These are phyloP conservation scores for Backusella tarrabulga DNA, from an alignment of 192 early-diverging fungal genomes.

Conservation along the genomic window DNA sequence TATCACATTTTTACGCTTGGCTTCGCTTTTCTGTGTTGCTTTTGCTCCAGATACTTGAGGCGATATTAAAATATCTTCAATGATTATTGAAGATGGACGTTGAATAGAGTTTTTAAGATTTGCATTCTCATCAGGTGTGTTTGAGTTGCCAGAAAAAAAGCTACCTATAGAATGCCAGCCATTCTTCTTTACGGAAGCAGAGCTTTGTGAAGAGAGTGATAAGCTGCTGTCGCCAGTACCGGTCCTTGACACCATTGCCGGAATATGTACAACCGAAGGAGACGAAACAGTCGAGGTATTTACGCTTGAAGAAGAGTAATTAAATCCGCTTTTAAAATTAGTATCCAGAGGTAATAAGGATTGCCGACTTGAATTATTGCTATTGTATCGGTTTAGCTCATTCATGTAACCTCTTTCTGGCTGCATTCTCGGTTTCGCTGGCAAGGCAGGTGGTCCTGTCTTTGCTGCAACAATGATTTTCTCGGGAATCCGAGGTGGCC, in stretches of 20 bases:
- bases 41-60: conserved; percentile 6
- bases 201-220: background rate
- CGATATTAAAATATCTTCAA: background rate
- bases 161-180: conserved; percentile 5
- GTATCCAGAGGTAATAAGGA: conserved; percentile 3
- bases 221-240: conserved; percentile 6
- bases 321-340: background rate
- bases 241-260: conserved; percentile 4
- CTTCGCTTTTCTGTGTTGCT: background rate
- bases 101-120: background rate
- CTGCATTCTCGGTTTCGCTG: conserved; percentile 5
- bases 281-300: background rate
- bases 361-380: background rate
- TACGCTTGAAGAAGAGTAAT: background rate
- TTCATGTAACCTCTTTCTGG: background rate
- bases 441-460: conserved; percentile 11
- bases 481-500: background rate
- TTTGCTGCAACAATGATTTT: conserved; percentile 9
- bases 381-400: background rate
- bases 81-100: background rate
- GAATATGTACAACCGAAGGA: background rate
- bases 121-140: background rate
- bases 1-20: conserved; percentile 59
- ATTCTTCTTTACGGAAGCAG: background rate
- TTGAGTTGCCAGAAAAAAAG: background rate